Evolutionary conservation across 1,284 basidiomycete genomes (phyloP).

Genomic region (Boletus hoseneyae): DNA sequence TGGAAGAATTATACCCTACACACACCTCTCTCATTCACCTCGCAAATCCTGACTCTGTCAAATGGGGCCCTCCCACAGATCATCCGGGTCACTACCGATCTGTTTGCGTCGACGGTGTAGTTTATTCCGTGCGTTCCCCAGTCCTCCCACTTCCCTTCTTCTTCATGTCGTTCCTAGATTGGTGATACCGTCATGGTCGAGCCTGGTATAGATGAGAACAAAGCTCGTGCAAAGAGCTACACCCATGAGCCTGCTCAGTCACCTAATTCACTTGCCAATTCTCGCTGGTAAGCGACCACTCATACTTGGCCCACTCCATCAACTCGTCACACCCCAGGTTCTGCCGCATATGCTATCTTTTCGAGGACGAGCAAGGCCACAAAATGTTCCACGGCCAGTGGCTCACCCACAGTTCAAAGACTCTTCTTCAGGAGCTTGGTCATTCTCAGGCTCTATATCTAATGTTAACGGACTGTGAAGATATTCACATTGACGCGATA

Average conservation of each 20-base stretch:
- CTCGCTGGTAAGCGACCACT: slow-evolving; percentile 44
- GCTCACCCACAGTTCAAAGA: slow-evolving; percentile 63
- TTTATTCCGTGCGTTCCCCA: slow-evolving; percentile 45
- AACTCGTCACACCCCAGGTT: slow-evolving; percentile 45
- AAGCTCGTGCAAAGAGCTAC: slow-evolving; percentile 36
- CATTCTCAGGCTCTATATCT: slow-evolving; percentile 57
- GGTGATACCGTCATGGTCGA: slow-evolving; percentile 61
- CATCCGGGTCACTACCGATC: slow-evolving; percentile 38
- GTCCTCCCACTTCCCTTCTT: neutral
- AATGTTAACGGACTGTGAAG: slow-evolving; percentile 49
- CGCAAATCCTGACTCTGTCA: slow-evolving; percentile 43
- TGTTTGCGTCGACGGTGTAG: slow-evolving; percentile 51
- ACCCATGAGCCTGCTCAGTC: slow-evolving; percentile 37
- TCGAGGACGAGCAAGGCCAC: slow-evolving; percentile 36
- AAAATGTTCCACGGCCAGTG: slow-evolving; percentile 64
- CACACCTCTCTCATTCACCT: slow-evolving; percentile 37
- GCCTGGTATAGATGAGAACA: slow-evolving; percentile 46
- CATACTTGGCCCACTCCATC: neutral
- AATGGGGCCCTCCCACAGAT: slow-evolving; percentile 42
- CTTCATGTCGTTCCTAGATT: slow-evolving; percentile 36
- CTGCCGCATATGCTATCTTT: slow-evolving; percentile 58
- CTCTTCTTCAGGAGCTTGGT: slow-evolving; percentile 58
- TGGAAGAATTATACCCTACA: slow-evolving; percentile 22
- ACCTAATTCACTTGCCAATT: slow-evolving; percentile 46
- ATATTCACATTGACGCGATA: slow-evolving; percentile 49